Percentiles rank a stretch among this genome's conserved stretches.
phyloP scores from a whole-genome alignment of 257 asterid genomes.

The Thymus quinquecostatus region DNA sequence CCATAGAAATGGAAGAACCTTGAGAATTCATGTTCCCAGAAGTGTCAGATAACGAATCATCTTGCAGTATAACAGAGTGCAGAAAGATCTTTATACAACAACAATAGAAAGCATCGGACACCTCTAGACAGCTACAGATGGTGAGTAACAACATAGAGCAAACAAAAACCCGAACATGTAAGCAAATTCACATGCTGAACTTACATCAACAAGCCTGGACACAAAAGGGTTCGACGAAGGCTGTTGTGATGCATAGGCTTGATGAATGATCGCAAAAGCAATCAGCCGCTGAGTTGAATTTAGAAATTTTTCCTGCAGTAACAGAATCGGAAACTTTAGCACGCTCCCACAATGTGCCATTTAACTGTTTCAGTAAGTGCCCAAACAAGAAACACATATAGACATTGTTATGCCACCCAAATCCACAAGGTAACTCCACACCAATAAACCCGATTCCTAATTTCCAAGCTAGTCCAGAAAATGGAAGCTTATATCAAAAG shows the following conservation, averaged over 20 bases:
- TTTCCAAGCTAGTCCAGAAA: neutral
- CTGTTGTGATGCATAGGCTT: conserved; percentile 70
- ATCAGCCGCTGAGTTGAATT: conserved; percentile 72
- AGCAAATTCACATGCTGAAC: conserved; percentile 32
- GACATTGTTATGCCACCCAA: neutral
- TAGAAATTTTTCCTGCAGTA: conserved; percentile 69
- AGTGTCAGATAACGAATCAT: conserved; percentile 1
- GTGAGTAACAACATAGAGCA: conserved; percentile 8
- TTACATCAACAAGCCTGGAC: conserved; percentile 76
- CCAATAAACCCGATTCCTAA: neutral
- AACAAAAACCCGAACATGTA: conserved; percentile 18
- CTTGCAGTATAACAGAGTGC: neutral
- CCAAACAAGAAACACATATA: neutral
- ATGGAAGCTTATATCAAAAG: neutral
- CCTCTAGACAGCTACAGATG: conserved; percentile 17
- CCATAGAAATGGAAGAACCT: neutral
- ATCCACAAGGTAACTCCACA: neutral
- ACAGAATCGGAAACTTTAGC: conserved; percentile 16
- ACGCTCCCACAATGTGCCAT: conserved; percentile 14
- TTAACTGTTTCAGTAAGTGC: conserved; percentile 7
- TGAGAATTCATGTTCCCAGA: neutral
- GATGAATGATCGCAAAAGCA: conserved; percentile 72
- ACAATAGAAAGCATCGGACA: conserved; percentile 21
- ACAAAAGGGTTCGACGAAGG: conserved; percentile 80
- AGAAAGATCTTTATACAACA: neutral